These are phyloP conservation scores for Endothia cerciana DNA, from an alignment of 2,329 filamentous ascomycete genomes.

Conservation along the genomic window DNA sequence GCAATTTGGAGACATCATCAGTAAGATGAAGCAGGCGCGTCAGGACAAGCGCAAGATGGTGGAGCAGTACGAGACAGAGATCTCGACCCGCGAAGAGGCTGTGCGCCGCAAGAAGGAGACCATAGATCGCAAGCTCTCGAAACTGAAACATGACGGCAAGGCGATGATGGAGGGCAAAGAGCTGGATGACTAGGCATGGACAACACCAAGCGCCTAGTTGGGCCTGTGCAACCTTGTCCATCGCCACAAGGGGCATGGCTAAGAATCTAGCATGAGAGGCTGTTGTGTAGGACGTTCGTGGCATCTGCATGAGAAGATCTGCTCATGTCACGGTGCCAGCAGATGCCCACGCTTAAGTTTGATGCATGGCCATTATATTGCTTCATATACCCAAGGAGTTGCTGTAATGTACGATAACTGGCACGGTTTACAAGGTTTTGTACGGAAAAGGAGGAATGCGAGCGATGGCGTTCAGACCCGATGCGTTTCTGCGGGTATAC, in stretches of 20 bases:
- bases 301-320: background rate
- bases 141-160: constrained; percentile 60
- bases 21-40: constrained; percentile 52
- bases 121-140: constrained; percentile 58
- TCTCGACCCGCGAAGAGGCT: constrained; percentile 57
- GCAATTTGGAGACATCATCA: constrained; percentile 55
- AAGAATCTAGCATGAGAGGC: background rate
- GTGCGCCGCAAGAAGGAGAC: constrained; percentile 56
- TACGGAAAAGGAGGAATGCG: background rate
- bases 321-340: background rate
- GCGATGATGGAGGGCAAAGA: constrained; percentile 56
- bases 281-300: background rate
- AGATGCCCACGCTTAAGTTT: background rate
- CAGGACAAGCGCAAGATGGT: constrained; percentile 54
- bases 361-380: background rate
- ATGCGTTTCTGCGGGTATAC: background rate
- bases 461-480: constrained; percentile 5
- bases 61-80: constrained; percentile 57
- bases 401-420: background rate
- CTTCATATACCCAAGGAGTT: constrained; percentile 12
- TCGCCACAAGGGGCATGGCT: background rate
- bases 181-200: constrained; percentile 31
- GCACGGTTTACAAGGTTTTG: background rate
- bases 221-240: background rate
- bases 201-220: background rate